These are phyloP conservation scores for Trametes maxima DNA, from an alignment of 768 basidiomycete species.

Conservation along the genomic window DNA sequence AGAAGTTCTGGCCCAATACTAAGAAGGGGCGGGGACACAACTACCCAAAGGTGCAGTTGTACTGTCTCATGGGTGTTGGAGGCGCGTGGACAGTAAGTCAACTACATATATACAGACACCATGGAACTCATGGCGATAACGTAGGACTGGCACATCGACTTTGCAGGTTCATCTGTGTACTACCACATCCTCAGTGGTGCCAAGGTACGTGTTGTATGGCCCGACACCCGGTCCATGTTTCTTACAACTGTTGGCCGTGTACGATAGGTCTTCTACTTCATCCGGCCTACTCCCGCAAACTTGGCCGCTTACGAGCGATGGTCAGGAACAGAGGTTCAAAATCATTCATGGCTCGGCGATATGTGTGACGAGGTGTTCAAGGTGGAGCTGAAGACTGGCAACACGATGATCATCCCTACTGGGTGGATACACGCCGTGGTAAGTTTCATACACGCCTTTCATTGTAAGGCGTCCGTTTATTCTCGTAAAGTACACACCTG, in stretches of 20 bases:
- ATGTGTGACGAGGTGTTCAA: slow-evolving; percentile 90
- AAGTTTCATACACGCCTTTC: slow-evolving; percentile 34
- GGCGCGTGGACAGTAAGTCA: slow-evolving; percentile 87
- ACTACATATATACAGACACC: neutral
- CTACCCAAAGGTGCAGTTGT: slow-evolving; percentile 93
- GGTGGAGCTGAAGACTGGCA: slow-evolving; percentile 73
- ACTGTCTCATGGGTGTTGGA: slow-evolving; percentile 95
- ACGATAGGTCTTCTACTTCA: slow-evolving; percentile 90
- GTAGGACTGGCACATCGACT: slow-evolving; percentile 98
- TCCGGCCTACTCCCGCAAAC: slow-evolving; percentile 84
- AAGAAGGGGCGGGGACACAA: slow-evolving; percentile 66
- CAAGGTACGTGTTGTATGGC: slow-evolving; percentile 54
- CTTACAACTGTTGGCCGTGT: neutral
- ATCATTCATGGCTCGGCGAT: slow-evolving; percentile 88
- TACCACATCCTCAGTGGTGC: slow-evolving; percentile 89
- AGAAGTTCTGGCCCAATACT: slow-evolving; percentile 88
- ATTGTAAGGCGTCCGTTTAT: slow-evolving; percentile 4
- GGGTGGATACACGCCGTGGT: slow-evolving; percentile 99
- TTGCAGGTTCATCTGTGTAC: slow-evolving; percentile 97
- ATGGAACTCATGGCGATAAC: slow-evolving; percentile 5
- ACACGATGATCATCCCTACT: slow-evolving; percentile 93
- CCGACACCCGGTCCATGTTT: neutral
- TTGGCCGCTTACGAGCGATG: slow-evolving; percentile 89
- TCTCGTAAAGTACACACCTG: slow-evolving; percentile 76
- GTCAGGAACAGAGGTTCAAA: slow-evolving; percentile 91